Percentiles rank a stretch among this genome's conserved stretches.
These are phyloP conservation scores for Didymosphaeria variabile DNA, from an alignment of 2,329 filamentous ascomycete genomes.

Conservation along the genomic window DNA sequence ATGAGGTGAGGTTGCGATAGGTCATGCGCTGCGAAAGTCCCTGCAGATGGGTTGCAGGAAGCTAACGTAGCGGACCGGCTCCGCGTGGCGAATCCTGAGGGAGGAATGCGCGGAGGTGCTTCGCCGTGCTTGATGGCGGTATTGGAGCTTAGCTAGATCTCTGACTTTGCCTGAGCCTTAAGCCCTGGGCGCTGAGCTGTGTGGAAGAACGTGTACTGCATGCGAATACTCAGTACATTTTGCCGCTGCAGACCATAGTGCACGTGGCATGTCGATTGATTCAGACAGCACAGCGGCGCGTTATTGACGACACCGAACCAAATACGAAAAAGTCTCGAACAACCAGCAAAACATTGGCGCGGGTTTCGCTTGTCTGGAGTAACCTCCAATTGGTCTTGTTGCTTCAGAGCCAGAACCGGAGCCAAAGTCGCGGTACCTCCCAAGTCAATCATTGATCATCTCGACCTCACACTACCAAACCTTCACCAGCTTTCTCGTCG, in stretches of 20 bases:
- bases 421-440: no score
- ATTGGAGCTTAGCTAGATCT: background rate
- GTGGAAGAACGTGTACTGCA: background rate
- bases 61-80: background rate
- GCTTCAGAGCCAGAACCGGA: no score
- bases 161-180: background rate
- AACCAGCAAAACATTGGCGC: no score
- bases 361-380: no score
- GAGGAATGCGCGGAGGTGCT: background rate
- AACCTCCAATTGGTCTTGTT: no score
- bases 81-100: background rate
- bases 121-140: background rate
- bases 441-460: no score
- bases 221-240: background rate
- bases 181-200: background rate
- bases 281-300: background rate
- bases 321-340: no score
- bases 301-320: no score
- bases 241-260: no score
- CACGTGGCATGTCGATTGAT: background rate
- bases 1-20: background rate
- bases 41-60: slow-evolving; percentile 9
- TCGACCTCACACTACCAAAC: no score
- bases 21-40: slow-evolving; percentile 5
- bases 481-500: no score